Conservation (phyloP, 306 rosid genomes). For the Medicago ruthenica region DNA sequence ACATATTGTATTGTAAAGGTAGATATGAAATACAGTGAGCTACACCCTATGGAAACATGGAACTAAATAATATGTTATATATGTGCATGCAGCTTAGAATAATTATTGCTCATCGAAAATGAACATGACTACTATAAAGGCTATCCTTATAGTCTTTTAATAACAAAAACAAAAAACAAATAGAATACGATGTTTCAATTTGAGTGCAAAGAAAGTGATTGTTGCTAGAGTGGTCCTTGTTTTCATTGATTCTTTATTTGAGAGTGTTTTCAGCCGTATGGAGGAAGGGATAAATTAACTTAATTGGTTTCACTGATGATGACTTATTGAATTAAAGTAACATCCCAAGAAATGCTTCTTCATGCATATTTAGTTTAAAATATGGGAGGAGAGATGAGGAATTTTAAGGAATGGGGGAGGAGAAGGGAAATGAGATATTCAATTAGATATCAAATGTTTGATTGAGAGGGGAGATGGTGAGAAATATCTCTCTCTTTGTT, state of each 20-base stretch:
- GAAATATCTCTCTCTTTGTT: too few species aligned
- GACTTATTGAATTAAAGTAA: conserved; percentile 5
- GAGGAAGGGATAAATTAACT: not conserved
- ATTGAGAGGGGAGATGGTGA: too few species aligned
- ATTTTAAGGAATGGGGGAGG: not conserved
- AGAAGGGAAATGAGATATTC: not conserved
- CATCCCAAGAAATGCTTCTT: conserved; percentile 1
- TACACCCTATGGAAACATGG: conserved; percentile 12
- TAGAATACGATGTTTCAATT: conserved; percentile 19
- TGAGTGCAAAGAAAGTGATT: conserved; percentile 39
- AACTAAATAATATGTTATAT: conserved; percentile 17
- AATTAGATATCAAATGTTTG: not conserved
- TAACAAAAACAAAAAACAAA: not conserved
- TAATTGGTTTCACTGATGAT: not conserved
- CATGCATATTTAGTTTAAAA: not conserved
- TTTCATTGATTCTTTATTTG: not conserved
- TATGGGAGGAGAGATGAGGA: not conserved
- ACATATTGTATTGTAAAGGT: conserved; percentile 12
- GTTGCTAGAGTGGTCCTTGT: conserved; percentile 45
- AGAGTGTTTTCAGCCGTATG: not conserved
- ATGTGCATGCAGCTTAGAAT: conserved; percentile 35
- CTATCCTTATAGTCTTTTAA: conserved; percentile 38
- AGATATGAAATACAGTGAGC: conserved; percentile 9
- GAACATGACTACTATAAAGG: conserved; percentile 19
- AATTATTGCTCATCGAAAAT: conserved; percentile 25